Base-by-base conservation (phyloP, 192 early-diverging fungal species). In the Diversispora epigaea region DNA sequence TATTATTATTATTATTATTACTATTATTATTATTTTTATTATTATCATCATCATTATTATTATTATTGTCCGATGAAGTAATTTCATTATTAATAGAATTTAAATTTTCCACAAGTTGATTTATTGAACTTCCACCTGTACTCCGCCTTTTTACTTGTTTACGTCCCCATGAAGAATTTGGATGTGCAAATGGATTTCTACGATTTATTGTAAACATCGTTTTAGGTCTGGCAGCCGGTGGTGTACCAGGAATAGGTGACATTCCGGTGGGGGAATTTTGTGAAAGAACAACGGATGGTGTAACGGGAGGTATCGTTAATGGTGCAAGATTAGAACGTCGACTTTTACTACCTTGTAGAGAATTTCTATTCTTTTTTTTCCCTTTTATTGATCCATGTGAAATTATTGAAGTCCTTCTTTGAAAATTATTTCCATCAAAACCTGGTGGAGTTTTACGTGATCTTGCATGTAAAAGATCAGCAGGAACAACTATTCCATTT, bases 241-340 rank as follows among this genome's bases (percentile, higher is more conserved):
- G 72, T 19, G 72, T 74, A 6, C 72, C 72, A 40, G 72, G 72
- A 19, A 74, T 74, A 1, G 72, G 72, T 8, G 40, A 47, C 58
- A 57, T 63, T 9, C 22, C 11, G n/a, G 58, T 57, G 22, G 72
- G 72, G 10, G 72, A 74, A 63, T 63, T 74, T 17, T 74, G 40
- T 19, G 72, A 74, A 39, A 74, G 56, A 19, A 74, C 72, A n/a
- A 74, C 60, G 32, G 72, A 74, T 17, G 72, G 72, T 9, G 72
- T 62, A 17, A 74, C 72, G n/a, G 72, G 72, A 40, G 72, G 60
- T 44, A 74, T 74, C 57, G 15, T 50, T 49, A 74, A 63, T 14
- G 72, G 72, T 25, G 72, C 56, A 74, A 47, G 57, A 39, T 15
- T 49, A 12, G 58, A 15, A 60, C 72, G 72, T 56, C 72, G 58